Evolutionary conservation across 2,329 filamentous ascomycete genomes (phyloP), one percentile per base, ranked within the genome.

Genomic region (Xylaria sp.): DNA sequence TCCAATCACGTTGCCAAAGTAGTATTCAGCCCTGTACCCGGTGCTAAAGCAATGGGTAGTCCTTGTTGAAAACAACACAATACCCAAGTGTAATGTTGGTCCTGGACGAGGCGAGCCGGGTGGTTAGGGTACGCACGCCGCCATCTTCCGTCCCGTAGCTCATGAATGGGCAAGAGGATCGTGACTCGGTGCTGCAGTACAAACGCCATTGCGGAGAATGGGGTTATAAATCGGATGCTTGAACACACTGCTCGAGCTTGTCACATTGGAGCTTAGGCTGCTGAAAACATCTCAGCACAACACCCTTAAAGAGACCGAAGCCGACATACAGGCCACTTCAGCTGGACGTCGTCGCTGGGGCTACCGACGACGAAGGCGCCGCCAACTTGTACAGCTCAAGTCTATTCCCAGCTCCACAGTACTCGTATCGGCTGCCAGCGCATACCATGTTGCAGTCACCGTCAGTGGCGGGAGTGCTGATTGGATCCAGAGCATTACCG

Each of bases 71-170:
- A 1, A 48, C 57, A 13, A 72, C 70, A 55, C 71, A 73, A 22
- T 57, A 48, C 38, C 69, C 64, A 57, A 72, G 69, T 47, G 69
- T 73, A 69, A 72, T 72, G 54, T 34, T 34, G 11, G 11, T 13
- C 29, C 29, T 3, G 29, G 54, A 54, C 26, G 59, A 50, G 0
- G 50, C 60, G 2, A 45, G 40, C 34, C 65, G 62, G 17, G 66
- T 65, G 19, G 56, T 51, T 9, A 77, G 68, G 2, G 74, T 73
- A 13, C 74, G 69, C 20, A 61, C 67, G 4, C 67, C 67, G 8
- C 64, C 54, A 11, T 71, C 68, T 51, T 78, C 74, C 2, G 68
- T 71, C 68, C 72, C 76, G 66, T 76, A 78, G 29, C 75, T 75
- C 16, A 72, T 64, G 19, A 74, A 63, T n/a, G 7, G 63, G 63